Evolutionary conservation across 345 rosid genomes (phyloP), one percentile per base, ranked within the genome.

Genomic region (Salix exigua): DNA sequence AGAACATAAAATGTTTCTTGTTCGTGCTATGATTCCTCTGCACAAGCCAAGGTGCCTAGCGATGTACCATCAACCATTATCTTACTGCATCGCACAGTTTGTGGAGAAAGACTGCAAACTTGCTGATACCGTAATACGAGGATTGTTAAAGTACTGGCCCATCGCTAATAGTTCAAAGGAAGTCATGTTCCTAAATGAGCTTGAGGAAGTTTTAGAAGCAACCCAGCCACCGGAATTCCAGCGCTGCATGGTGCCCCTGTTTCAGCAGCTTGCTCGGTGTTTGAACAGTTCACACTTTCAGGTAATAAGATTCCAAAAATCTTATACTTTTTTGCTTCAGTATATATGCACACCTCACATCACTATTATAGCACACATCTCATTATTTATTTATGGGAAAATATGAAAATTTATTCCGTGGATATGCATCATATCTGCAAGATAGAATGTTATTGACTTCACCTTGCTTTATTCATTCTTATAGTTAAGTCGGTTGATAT

Each of bases 71-170:
- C 98, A 89, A 81, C 98, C 89, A 78, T 85, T 94, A 71, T 91
- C 95, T 73, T 94, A 94, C 83, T 90, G 96, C 74, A 81, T 92
- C 33, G 82, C 84, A 0, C 98, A 94, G 83, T 94, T 94, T 76
- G 97, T 94, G 51, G 96, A 92, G 87, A 94, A 94, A 85, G 98
- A 94, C 62, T 80, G 82, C 85, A 92, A 90, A 90, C 98, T 94
- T 70, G 91, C 94, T 3, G 97, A 94, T 79, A 86, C 91, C 0
- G 88, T 92, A 14, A 89, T 92, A 71, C 85, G 89, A 84, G 96
- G 94, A 63, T 80, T 94, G 21, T 83, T 94, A 50, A 94, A 94
- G 86, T 94, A 90, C 75, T 94, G 97, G 98, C 98, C 97, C 1
- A 73, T 92, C 71, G 90, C 96, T 66, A 94, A 92, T 79, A 92